Conservation (phyloP, 75 land plant genomes). For the Larix kaempferi region DNA sequence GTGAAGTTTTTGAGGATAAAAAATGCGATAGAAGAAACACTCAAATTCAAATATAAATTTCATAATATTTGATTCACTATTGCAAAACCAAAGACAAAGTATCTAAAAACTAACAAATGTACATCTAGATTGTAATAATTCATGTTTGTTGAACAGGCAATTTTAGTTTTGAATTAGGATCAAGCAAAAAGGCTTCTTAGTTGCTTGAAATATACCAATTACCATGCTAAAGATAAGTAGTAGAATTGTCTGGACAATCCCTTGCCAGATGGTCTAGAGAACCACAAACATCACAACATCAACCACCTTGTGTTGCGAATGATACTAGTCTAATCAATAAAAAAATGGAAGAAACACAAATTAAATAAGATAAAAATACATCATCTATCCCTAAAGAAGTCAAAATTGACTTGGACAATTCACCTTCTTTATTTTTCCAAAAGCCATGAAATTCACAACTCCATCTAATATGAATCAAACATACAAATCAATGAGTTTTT, state of each 20-base stretch:
- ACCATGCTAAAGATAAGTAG: constrained; percentile 29
- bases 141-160: neutral
- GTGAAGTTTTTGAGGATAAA: too few relatives aligned
- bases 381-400: neutral
- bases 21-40: neutral
- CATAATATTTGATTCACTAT: neutral
- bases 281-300: constrained; percentile 66
- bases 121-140: neutral
- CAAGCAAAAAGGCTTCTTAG: constrained; percentile 19
- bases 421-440: constrained; percentile 4
- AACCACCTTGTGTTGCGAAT: constrained; percentile 35
- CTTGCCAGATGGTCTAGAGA: constrained; percentile 72
- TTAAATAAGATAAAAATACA: neutral
- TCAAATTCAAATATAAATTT: neutral
- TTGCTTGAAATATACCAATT: constrained; percentile 47
- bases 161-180: neutral
- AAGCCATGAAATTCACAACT: neutral
- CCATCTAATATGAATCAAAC: neutral
- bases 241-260: constrained; percentile 54
- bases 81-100: neutral
- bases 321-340: neutral
- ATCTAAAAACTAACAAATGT: neutral
- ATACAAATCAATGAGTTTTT: too few relatives aligned
- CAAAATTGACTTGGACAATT: neutral
- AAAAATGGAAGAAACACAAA: neutral